Evolutionary conservation across 805 yeast species (phyloP), one percentile per base, ranked within the genome.

Genomic region (Saccharomycopsis sp.): DNA sequence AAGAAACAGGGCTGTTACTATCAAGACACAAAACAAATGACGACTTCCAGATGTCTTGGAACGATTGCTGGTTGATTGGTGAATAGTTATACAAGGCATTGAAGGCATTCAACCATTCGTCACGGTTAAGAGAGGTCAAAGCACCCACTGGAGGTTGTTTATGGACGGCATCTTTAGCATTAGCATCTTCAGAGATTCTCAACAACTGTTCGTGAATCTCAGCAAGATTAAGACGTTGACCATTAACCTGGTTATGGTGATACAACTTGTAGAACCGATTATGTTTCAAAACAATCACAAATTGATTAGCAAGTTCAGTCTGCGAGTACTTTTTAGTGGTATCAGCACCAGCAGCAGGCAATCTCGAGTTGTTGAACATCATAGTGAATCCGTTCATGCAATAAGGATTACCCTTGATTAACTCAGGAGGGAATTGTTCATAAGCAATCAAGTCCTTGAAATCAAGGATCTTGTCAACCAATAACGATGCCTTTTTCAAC

Each of bases 321-420:
- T 69, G 59, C 22, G 73, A 70, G 71, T 82, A 85, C 60, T 73
- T 69, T 29, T 78, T 77, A 65, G 86, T 86, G 60, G 79, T 76
- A 70, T 93, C 97, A 58, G 78, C 70, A 17, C 72, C 74, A n/a
- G 74, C 75, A 23, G 73, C 73, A n/a, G 97, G 97, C 56, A 89
- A 79, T 66, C 98, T 81, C 58, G 88, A 81, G 69, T 86, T 89
- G 77, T 91, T 89, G 78, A 93, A 93, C 96, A 93, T 87, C 75
- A 83, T 82, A 68, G 82, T 82, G 80, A 89, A 92, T 38, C 96
- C 85, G 71, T 89, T 91, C 98, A 93, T 93, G 73, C 97, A 93
- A 69, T 83, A 87, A n/a, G 97, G 96, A 64, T 77, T 77, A 56
- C 84, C 85, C 73, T 83, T 87, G 65, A 80, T 75, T 58, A 75